Base-by-base conservation (phyloP, 2,329 filamentous ascomycete genomes). In the Fusarium drepaniforme region DNA sequence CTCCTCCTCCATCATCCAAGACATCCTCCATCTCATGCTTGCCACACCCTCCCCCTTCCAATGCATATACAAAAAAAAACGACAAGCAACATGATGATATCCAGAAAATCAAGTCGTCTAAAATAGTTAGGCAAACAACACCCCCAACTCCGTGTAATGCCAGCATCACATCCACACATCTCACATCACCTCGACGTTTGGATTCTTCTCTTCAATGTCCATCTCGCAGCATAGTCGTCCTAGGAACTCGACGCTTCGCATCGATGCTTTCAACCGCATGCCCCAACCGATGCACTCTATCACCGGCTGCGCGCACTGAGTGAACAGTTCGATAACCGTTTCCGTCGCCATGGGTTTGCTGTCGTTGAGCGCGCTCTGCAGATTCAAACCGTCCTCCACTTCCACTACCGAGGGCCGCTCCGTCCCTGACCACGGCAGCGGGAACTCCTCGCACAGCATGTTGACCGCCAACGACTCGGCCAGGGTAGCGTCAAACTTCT, bases 401-500 rank as follows among this genome's bases (percentile, higher is more conserved):
- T 79, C 77, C n/a, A 78, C 70, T 64, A 76, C 77, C 21, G 71
- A 72, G 11, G 77, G 71, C n/a, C 72, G 60, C 60, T 76, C 70
- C 8, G 71, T 77, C 16, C 67, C 71, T 33, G 70, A 64, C 77
- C 77, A 78, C 11, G 77, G 75, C 9, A 78, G 72, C 11, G 75
- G 75, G 23, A 77, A 71, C 46, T 78, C 75, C 70, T 78, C 77
- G 71, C 76, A 72, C 37, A 78, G 70, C 66, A 78, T 76, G n/a
- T 78, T 77, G 18, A 77, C 75, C 33, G 77, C 75, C 11, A 78
- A 44, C 16, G 76, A 75, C 30, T 76, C 76, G 11, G 77, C 76
- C 37, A 76, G 67, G 16, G 64, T 71, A 8, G 68, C 67, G 58
- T 76, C 73, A 59, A 75, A 79, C 8, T 62, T 60, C n/a, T 70